Base-by-base conservation (phyloP, 1,284 basidiomycete genomes). In the Bjerkandera adusta region DNA sequence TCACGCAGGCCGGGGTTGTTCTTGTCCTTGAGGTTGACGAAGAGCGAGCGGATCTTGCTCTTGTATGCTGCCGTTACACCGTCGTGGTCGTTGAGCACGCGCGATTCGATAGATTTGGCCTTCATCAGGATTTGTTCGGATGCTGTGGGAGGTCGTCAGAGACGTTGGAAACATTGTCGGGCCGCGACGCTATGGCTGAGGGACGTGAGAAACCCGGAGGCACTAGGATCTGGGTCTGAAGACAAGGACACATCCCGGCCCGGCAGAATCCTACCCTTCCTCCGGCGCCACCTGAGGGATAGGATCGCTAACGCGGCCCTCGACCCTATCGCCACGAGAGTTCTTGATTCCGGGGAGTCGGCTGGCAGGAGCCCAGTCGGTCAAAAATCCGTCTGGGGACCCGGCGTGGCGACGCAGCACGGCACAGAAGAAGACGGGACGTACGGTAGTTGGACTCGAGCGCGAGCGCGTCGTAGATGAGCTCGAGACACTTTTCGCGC, bases 1-100 rank as follows among this genome's bases (percentile, higher is more conserved):
- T 88, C 88, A 26, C 95, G 79, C 43, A 99, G 67, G 18, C 79
- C 78, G 7, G 94, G 94, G 65, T 99, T 98, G 59, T 86, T 85
- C 70, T 94, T 96, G 68, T 97, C 96, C 66, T 97, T 97, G 56
- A 99, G 74, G 66, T 89, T 98, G 57, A 97, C 85, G 62, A 82
- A 95, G 30, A 98, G 69, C n/a, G 85, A 86, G 22, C 96, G 85
- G 51, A 98, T 90, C 67, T 93, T 97, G 64, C 74, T 66, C 54
- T 82, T 85, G 67, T 93, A 94, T 4, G 57, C 68, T n/a, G 67
- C 60, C 2, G 58, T 67, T 3, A 67, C 77, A 21, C 68, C 68
- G 3, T 71, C 73, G 50, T 72, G 73, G 43, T 77, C 75, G 3
- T 59, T 53, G 47, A 69, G 72, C 1, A 88, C 80, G 0, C 73